Conservation (phyloP, 768 basidiomycete species). For the Infundibulicybe gibba region DNA sequence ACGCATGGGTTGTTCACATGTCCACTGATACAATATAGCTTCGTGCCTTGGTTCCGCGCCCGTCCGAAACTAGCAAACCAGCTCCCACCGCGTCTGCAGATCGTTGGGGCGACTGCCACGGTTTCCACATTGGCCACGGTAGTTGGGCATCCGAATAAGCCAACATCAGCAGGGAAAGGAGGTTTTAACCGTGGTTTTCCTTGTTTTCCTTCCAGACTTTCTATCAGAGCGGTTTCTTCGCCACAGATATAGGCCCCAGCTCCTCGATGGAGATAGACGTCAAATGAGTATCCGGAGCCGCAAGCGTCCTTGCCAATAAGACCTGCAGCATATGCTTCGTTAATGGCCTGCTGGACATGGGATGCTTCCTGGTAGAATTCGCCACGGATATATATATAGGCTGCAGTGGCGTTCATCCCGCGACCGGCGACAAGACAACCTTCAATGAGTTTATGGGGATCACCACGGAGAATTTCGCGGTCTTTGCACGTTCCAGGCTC, state of each 20-base stretch:
- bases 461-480: slow-evolving; percentile 95
- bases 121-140: slow-evolving; percentile 99
- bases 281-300: slow-evolving; percentile 90
- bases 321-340: slow-evolving; percentile 89
- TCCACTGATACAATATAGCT: slow-evolving; percentile 93
- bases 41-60: slow-evolving; percentile 93
- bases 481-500: slow-evolving; percentile 99
- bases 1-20: slow-evolving; percentile 99
- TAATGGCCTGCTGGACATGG: slow-evolving; percentile 93
- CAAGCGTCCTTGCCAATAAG: slow-evolving; percentile 89
- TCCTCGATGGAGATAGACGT: slow-evolving; percentile 97
- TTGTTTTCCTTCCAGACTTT: slow-evolving; percentile 96
- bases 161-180: slow-evolving; percentile 98
- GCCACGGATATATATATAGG: slow-evolving; percentile 99
- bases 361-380: slow-evolving; percentile 96
- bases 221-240: slow-evolving; percentile 97
- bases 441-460: slow-evolving; percentile 97
- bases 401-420: slow-evolving; percentile 94
- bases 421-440: slow-evolving; percentile 97
- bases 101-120: slow-evolving; percentile 95
- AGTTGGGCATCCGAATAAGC: slow-evolving; percentile 94
- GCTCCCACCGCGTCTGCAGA: slow-evolving; percentile 79
- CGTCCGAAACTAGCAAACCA: slow-evolving; percentile 96
- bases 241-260: slow-evolving; percentile 99
- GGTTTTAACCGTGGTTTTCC: slow-evolving; percentile 98